Conservation (phyloP, 768 basidiomycete species). For the Mycena polygramma region DNA sequence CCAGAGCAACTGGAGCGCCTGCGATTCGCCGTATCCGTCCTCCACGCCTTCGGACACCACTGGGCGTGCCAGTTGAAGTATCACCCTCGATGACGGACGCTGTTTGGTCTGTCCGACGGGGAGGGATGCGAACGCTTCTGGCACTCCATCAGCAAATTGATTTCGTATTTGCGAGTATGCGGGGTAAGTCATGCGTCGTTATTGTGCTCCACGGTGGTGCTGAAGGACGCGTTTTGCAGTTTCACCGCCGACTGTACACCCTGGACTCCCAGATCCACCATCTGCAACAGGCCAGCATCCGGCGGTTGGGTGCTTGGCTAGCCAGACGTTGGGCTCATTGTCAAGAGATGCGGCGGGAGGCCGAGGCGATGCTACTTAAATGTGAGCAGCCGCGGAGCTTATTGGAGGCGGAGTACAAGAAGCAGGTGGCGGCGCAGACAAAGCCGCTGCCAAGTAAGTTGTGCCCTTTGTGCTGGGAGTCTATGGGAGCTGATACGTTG, state of each 20-base stretch:
- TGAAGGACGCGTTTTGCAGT: background rate
- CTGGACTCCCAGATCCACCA: slow-evolving; percentile 42
- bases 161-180: slow-evolving; percentile 38
- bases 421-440: too few relatives aligned
- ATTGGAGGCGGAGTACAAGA: too few relatives aligned
- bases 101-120: slow-evolving; percentile 46
- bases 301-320: slow-evolving; percentile 51
- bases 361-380: too few relatives aligned
- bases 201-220: background rate
- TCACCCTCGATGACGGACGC: slow-evolving; percentile 45
- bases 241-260: slow-evolving; percentile 22
- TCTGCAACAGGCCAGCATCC: slow-evolving; percentile 41
- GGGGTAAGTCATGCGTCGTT: slow-evolving; percentile 42
- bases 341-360: too few relatives aligned
- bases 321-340: too few relatives aligned
- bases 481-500: too few relatives aligned
- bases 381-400: too few relatives aligned
- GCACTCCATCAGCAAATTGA: slow-evolving; percentile 36
- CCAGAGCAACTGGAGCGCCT: slow-evolving; percentile 32
- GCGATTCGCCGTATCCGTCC: slow-evolving; percentile 45
- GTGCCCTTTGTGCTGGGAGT: too few relatives aligned
- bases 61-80: slow-evolving; percentile 51
- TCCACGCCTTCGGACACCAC: slow-evolving; percentile 53
- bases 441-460: too few relatives aligned
- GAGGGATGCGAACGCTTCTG: slow-evolving; percentile 48